Evolutionary conservation across 2,329 filamentous ascomycete genomes (phyloP), one percentile per base, ranked within the genome.

Genomic region (Elsinoe batatas): DNA sequence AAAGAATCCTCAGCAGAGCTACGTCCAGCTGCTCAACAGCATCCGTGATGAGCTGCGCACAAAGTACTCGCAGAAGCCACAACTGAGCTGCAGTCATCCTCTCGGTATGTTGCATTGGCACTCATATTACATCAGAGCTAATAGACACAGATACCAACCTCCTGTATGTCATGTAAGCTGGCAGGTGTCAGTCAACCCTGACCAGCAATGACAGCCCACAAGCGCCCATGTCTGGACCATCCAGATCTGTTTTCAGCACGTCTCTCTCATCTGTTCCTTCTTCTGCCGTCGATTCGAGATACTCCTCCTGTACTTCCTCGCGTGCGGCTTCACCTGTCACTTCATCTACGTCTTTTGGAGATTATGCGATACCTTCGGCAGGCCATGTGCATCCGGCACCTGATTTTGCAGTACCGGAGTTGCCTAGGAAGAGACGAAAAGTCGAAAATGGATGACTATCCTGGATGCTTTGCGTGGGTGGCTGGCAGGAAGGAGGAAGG

Each of bases 21-120:
- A 98, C 67, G 88, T 97, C 51, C 85, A 96, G 76, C 76, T 98
- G 57, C 79, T 98, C 62, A 97, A 96, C 77, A 95, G 85, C 71
- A 91, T 98, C 65, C 87, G 93, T 57, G 91, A 95, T 57, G 85
- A 96, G 66, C 77, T 98, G 58, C 76, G 87, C 62, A 81, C 81
- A 37, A 93, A 94, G 70, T 98, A 98, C 70, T 79, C 80, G 7
- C 93, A 98, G 74, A 95, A 95, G 75, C 93, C 93, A 53, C 93
- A 98, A 76, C 76, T 98, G 62, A 96, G 91, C 67, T 91, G 88
- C 74, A 95, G 90, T 70, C 93, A 98, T 72, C 93, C 93, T 35
- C 76, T 55, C 20, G 53, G 53, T 98, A 66, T 90, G 91, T 96
- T 83, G 74, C 37, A 36, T 57, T 15, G 37, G 49, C 60, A 22